Evolutionary conservation across 768 basidiomycete genomes (phyloP).

Genomic region (Trametes cinnabarina): DNA sequence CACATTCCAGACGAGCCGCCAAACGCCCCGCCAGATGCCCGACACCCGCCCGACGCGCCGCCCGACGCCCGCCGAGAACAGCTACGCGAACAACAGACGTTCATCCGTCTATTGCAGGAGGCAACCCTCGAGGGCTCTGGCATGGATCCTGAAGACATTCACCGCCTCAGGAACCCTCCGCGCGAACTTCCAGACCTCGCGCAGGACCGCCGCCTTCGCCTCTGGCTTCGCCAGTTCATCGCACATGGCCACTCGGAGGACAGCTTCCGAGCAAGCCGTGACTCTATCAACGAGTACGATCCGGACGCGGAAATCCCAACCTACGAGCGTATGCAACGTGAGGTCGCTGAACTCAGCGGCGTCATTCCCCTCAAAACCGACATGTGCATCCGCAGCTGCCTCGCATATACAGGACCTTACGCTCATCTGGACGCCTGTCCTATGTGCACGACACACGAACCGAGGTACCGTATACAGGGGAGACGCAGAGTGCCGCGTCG

Average conservation of each 20-base stretch:
- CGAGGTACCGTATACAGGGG: neutral
- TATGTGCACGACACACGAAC: neutral
- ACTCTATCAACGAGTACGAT: neutral
- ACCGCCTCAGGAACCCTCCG: neutral
- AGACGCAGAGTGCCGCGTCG: slow-evolving; percentile 26
- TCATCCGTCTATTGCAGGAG: neutral
- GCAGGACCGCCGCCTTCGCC: neutral
- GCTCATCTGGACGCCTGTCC: slow-evolving; percentile 31
- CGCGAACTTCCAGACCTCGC: neutral
- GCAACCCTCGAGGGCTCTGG: neutral
- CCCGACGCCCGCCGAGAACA: neutral
- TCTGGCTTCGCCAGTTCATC: no score
- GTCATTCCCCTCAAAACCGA: slow-evolving; percentile 34
- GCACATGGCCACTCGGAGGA: no score
- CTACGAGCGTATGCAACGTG: neutral
- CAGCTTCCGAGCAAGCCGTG: no score
- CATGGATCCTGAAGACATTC: neutral
- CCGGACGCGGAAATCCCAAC: neutral
- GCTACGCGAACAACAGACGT: neutral
- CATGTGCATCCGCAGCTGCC: slow-evolving; percentile 44
- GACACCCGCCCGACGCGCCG: neutral
- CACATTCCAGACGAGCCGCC: no score
- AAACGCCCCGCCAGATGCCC: no score
- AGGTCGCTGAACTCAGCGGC: slow-evolving; percentile 22
- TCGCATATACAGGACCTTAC: slow-evolving; percentile 40